Conservation (phyloP, 1,139 yeast species). For the Cylindricascospora bacillispora region DNA sequence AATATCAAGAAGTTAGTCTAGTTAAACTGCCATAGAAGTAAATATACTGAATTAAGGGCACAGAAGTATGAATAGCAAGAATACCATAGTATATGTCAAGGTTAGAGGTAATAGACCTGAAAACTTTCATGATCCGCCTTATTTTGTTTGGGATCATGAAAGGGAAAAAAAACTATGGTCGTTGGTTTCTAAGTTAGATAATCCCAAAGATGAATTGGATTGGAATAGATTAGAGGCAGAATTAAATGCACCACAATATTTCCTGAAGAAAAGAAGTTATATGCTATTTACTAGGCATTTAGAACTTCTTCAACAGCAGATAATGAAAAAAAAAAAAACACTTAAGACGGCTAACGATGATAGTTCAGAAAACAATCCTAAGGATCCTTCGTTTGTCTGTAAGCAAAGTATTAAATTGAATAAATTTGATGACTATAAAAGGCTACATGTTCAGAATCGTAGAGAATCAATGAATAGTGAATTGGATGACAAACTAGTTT, state of each 20-base stretch:
- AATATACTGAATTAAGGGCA: no score
- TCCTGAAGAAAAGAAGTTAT: conserved; percentile 20
- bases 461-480: not conserved
- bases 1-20: no score
- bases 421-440: conserved; percentile 1
- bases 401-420: not conserved
- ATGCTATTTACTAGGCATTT: conserved; percentile 19
- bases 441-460: conserved; percentile 1
- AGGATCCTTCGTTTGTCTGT: not conserved
- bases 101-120: conserved; percentile 29
- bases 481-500: no score
- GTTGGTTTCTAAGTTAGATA: conserved; percentile 26
- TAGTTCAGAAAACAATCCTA: not conserved
- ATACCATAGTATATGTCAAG: conserved; percentile 22
- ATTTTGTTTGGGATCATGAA: conserved; percentile 30
- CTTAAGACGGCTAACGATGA: not conserved
- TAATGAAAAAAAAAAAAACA: conserved; percentile 10
- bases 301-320: conserved; percentile 15
- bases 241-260: conserved; percentile 19
- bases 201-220: conserved; percentile 27
- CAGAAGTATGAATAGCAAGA: conserved; percentile 16
- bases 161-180: conserved; percentile 34
- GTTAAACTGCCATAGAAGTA: no score
- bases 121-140: conserved; percentile 30
- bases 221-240: conserved; percentile 25